These are phyloP conservation scores for Phoenix dactylifera DNA, from an alignment of 176 grass and related monocot species.

Conservation along the genomic window DNA sequence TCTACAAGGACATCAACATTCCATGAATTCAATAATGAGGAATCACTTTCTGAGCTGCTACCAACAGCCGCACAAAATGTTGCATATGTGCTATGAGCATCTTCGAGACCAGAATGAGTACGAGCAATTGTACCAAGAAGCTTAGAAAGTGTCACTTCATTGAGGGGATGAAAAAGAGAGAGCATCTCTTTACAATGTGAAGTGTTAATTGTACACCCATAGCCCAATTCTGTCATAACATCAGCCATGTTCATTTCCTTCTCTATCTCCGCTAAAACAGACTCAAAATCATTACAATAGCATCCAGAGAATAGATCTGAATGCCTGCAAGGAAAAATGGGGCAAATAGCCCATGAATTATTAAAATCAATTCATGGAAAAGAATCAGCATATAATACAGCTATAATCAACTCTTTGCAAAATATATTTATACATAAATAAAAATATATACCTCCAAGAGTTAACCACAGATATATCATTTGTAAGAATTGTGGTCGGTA, in stretches of 20 bases:
- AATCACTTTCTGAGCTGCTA: slow-evolving; percentile 43
- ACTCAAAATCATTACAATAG: slow-evolving; percentile 49
- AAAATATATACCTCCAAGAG: slow-evolving; percentile 29
- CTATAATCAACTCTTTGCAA: too few species aligned
- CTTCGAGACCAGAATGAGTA: slow-evolving; percentile 39
- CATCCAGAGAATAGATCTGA: slow-evolving; percentile 32
- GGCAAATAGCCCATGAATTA: too few species aligned
- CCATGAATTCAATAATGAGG: slow-evolving; percentile 47
- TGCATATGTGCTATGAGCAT: slow-evolving; percentile 52
- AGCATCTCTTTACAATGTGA: slow-evolving; percentile 59
- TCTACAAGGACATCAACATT: slow-evolving; percentile 77
- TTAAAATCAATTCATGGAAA: too few species aligned
- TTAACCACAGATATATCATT: slow-evolving; percentile 32
- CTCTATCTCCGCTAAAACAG: slow-evolving; percentile 61
- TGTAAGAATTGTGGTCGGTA: slow-evolving; percentile 35
- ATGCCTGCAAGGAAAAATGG: slow-evolving; percentile 31
- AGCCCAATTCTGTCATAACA: slow-evolving; percentile 54
- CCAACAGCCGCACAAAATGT: slow-evolving; percentile 54
- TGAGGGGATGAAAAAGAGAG: slow-evolving; percentile 61
- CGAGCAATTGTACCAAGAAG: slow-evolving; percentile 59
- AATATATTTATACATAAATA: too few species aligned
- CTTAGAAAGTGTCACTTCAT: slow-evolving; percentile 62
- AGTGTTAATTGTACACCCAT: slow-evolving; percentile 54
- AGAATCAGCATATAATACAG: too few species aligned
- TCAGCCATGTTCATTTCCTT: slow-evolving; percentile 57